These are phyloP conservation scores for Thelonectria olida DNA, from an alignment of 2,329 filamentous ascomycete genomes.

Conservation along the genomic window DNA sequence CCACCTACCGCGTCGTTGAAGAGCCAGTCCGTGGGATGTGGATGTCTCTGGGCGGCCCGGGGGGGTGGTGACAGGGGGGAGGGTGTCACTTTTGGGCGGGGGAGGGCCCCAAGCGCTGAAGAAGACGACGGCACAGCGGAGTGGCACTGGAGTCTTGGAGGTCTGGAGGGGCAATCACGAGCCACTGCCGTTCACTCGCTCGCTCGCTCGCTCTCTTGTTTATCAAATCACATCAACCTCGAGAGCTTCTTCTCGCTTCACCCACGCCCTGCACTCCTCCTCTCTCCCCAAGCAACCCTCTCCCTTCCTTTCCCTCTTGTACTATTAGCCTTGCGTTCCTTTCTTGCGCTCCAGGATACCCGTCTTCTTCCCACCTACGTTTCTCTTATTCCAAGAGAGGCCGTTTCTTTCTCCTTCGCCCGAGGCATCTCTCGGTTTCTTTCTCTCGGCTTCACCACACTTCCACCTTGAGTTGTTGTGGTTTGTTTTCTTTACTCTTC, in stretches of 20 bases:
- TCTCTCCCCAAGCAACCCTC: background rate
- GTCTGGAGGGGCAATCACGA: constrained; percentile 6
- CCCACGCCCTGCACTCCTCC: background rate
- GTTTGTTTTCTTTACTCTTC: background rate
- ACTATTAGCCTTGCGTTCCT: background rate
- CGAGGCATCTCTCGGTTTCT: constrained; percentile 1
- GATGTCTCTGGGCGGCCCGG: background rate
- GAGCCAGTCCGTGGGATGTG: too few relatives aligned
- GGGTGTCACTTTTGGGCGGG: too few relatives aligned
- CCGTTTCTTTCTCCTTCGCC: background rate
- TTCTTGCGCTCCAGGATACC: background rate
- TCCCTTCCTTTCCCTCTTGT: background rate
- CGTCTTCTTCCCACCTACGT: background rate
- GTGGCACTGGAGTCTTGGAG: background rate
- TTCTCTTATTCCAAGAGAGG: background rate
- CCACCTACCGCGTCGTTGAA: constrained; percentile 36
- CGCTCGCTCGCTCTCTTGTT: background rate
- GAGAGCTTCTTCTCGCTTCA: background rate
- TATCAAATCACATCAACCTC: background rate
- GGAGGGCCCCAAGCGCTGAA: background rate
- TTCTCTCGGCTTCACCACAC: background rate
- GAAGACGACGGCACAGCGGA: background rate
- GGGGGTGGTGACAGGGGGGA: background rate
- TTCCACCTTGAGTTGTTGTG: background rate
- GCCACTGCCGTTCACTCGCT: too few relatives aligned